Base-by-base conservation (phyloP, 176 grass and related monocot genomes). In the Aegilops tauschii region DNA sequence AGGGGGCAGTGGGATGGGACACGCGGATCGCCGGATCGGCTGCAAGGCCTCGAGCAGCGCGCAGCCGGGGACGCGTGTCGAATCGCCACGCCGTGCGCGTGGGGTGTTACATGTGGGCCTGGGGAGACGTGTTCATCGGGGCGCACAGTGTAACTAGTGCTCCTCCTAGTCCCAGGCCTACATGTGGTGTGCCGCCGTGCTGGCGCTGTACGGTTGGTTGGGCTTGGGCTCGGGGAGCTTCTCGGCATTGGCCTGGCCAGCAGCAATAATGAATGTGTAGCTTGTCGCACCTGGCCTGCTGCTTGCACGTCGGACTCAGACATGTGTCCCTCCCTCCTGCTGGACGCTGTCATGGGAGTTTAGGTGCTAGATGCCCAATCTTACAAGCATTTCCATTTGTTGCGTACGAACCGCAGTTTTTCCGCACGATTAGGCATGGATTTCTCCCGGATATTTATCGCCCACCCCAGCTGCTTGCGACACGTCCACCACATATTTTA, bases 1-100 rank as follows among this genome's bases (percentile, higher is more conserved):
- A 47, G 40, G 12, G 6, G 1, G 73, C 73, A 76, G 25, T 76
- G 73, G 73, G 25, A 76, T 47, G 73, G 25, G 73, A 76, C 73
- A 76, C 73, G 73, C 42, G 72, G 72, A 75, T 75, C n/a, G 71
- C 70, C 2, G n/a, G 69, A 72, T 72, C 71, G 71, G 12, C 71
- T 74, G 40, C 71, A 4, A 6, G n/a, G 71, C 40, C n/a, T 27
- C 71, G 1, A 74, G 39, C 71, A 74, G 23, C 40, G 40, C n/a
- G 12, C 71, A 74, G 73, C 73, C 12, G 3, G 70, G 42, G 73
- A 76, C 73, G 73, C 73, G 73, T 76, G 73, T 76, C 73, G 44
- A 76, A 23, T 73, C 11, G 67, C 59, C 21, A 25, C 59, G 3
- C 3, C 9, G 35, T 9, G 65, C 30, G 3, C 35, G 20, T 23